Conservation (phyloP, 768 basidiomycete genomes). For the Collybia mongolica region DNA sequence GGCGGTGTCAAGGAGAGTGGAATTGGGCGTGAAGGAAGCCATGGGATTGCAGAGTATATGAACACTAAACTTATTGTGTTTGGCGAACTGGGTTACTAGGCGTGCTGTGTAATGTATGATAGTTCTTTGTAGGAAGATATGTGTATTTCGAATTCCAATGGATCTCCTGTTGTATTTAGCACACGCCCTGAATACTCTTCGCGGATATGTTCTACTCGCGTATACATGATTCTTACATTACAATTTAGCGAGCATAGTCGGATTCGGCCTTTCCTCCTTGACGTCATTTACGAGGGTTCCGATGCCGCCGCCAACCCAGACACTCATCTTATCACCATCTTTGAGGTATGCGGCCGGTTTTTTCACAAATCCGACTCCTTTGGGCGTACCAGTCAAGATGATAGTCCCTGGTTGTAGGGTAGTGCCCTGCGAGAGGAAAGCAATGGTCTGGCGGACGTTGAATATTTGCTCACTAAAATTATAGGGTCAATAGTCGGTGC, state of each 20-base stretch:
- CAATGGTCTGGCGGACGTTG: conserved; percentile 69
- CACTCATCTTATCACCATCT: conserved; percentile 68
- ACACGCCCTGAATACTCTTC: not conserved
- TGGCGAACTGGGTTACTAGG: conserved; percentile 51
- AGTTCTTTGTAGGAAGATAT: too few species aligned
- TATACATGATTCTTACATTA: conserved; percentile 20
- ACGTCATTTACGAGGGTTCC: conserved; percentile 82
- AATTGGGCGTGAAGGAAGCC: conserved; percentile 76
- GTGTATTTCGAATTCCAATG: too few species aligned
- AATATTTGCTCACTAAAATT: conserved; percentile 74
- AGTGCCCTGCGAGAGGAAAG: conserved; percentile 82
- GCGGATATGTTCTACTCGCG: not conserved
- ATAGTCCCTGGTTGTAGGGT: conserved; percentile 80
- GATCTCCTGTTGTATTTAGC: too few species aligned
- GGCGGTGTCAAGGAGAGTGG: conserved; percentile 94
- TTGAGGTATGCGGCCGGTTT: conserved; percentile 70
- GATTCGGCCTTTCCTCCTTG: conserved; percentile 52
- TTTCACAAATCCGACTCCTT: conserved; percentile 78
- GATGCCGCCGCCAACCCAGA: conserved; percentile 71
- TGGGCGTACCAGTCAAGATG: conserved; percentile 82
- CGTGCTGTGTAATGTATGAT: conserved; percentile 1
- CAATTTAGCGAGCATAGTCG: conserved; percentile 33
- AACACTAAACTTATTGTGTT: conserved; percentile 80
- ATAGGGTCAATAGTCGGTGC: not conserved
- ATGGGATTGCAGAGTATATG: conserved; percentile 90